Conservation (phyloP, 148 eudicot genomes). For the Polygonum maritimum region DNA sequence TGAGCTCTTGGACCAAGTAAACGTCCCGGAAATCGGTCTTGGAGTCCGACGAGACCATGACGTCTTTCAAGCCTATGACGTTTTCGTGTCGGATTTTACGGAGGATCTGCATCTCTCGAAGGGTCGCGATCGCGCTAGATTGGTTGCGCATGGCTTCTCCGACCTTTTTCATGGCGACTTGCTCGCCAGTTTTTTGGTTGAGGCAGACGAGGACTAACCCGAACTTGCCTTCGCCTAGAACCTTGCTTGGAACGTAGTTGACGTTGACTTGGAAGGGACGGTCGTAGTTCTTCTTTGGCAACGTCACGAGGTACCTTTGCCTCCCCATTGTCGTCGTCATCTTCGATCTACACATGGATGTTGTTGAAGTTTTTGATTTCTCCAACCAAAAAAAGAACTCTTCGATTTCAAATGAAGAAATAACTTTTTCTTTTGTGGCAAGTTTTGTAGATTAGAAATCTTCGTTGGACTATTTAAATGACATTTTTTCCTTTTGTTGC, state of each 20-base stretch:
- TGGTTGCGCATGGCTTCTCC: conserved; percentile 16
- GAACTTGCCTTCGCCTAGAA: conserved; percentile 30
- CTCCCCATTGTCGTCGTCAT: too few relatives aligned
- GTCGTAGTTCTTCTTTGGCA: too few relatives aligned
- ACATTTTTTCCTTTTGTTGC: too few relatives aligned
- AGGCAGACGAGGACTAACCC: conserved; percentile 30
- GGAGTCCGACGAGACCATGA: conserved; percentile 17
- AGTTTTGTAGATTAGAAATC: too few relatives aligned
- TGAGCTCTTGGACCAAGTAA: conserved; percentile 38
- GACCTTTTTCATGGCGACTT: conserved; percentile 42
- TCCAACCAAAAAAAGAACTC: too few relatives aligned
- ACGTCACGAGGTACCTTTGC: too few relatives aligned
- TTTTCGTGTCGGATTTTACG: conserved; percentile 25
- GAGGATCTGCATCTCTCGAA: conserved; percentile 27
- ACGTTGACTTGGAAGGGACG: conserved; percentile 23
- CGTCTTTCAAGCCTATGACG: conserved; percentile 34
- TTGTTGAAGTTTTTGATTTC: too few relatives aligned
- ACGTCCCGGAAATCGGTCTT: conserved; percentile 20
- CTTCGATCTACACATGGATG: too few relatives aligned
- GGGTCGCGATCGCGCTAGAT: conserved; percentile 13
- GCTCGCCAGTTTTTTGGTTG: conserved; percentile 20
- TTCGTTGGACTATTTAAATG: too few relatives aligned
- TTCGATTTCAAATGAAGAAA: not conserved
- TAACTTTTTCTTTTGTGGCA: too few relatives aligned
- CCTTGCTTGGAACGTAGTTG: conserved; percentile 20